Evolutionary conservation across 1,139 yeast species (phyloP).

Genomic region (Torulaspora globosa): DNA sequence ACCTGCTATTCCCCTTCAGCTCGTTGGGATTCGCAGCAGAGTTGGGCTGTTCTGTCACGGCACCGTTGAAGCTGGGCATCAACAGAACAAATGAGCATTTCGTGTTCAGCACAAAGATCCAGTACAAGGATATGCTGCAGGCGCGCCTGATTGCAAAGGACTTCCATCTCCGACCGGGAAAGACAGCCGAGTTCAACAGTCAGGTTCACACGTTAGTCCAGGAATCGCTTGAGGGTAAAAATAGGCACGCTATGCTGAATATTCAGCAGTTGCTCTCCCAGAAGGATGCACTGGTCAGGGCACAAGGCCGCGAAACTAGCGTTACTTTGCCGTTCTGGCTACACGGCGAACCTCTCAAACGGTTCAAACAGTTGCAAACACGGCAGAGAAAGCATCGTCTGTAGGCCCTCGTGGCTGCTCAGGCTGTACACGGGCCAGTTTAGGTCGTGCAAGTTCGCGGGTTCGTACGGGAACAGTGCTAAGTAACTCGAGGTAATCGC

Average conservation of each 20-base stretch:
- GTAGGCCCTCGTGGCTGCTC: conserved; percentile 22
- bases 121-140: conserved; percentile 49
- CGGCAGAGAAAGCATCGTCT: conserved; percentile 62
- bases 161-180: conserved; percentile 39
- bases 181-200: conserved; percentile 58
- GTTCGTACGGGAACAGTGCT: too few relatives aligned
- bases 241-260: conserved; percentile 53
- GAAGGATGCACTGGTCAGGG: conserved; percentile 49
- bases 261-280: conserved; percentile 55
- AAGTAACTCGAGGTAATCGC: too few relatives aligned
- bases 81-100: conserved; percentile 73
- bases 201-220: conserved; percentile 46
- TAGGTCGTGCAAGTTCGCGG: too few relatives aligned
- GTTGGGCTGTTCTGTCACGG: conserved; percentile 72
- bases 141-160: conserved; percentile 62
- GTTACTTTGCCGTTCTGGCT: conserved; percentile 69
- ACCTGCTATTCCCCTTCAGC: conserved; percentile 70
- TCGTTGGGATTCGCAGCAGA: conserved; percentile 82
- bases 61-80: conserved; percentile 69
- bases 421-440: too few relatives aligned
- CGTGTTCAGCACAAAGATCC: conserved; percentile 61
- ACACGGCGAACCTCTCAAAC: conserved; percentile 65
- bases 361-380: conserved; percentile 54
- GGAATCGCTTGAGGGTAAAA: conserved; percentile 46
- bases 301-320: conserved; percentile 60